A percentile compares a stretch with the other conserved stretches of the same genome.
phyloP scores from a whole-genome alignment of 352 stramenopile species.

The Phytophthora pseudosyringae region DNA sequence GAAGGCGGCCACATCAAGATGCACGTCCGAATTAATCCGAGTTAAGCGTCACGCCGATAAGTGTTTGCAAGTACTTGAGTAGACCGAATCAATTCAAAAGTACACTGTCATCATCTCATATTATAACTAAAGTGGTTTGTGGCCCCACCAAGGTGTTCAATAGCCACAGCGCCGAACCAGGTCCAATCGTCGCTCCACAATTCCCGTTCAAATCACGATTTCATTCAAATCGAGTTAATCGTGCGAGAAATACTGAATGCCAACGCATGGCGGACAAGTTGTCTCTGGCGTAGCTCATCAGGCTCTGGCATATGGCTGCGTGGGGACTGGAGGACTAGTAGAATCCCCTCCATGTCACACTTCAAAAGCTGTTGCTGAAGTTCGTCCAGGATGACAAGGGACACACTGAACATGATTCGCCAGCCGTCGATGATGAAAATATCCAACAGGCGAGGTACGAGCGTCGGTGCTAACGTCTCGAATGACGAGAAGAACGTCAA shows the following conservation, averaged over 20 bases:
- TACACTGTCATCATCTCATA: no score
- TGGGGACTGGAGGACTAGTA: slow-evolving; percentile 72
- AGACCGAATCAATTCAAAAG: no score
- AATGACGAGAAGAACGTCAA: slow-evolving; percentile 87
- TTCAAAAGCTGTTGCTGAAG: slow-evolving; percentile 57
- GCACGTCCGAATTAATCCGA: slow-evolving; percentile 46
- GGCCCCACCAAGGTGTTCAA: no score
- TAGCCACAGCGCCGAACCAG: no score
- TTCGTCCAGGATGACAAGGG: slow-evolving; percentile 79
- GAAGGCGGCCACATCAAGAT: slow-evolving; percentile 48
- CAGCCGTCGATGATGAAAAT: slow-evolving; percentile 84
- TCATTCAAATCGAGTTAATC: slow-evolving; percentile 53
- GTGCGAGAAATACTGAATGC: slow-evolving; percentile 68
- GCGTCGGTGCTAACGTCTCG: slow-evolving; percentile 70
- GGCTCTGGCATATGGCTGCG: slow-evolving; percentile 58
- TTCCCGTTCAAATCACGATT: slow-evolving; percentile 8
- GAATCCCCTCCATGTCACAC: slow-evolving; percentile 72
- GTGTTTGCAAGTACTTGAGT: neutral
- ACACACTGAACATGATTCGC: slow-evolving; percentile 82
- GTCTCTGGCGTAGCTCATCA: slow-evolving; percentile 41
- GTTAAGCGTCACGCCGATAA: slow-evolving; percentile 4
- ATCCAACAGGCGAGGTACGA: slow-evolving; percentile 78
- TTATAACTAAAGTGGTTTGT: neutral
- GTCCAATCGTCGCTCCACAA: neutral
- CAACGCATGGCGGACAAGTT: slow-evolving; percentile 67